Conservation (phyloP, 2,329 filamentous ascomycete species). For the Geosmithia morbida region DNA sequence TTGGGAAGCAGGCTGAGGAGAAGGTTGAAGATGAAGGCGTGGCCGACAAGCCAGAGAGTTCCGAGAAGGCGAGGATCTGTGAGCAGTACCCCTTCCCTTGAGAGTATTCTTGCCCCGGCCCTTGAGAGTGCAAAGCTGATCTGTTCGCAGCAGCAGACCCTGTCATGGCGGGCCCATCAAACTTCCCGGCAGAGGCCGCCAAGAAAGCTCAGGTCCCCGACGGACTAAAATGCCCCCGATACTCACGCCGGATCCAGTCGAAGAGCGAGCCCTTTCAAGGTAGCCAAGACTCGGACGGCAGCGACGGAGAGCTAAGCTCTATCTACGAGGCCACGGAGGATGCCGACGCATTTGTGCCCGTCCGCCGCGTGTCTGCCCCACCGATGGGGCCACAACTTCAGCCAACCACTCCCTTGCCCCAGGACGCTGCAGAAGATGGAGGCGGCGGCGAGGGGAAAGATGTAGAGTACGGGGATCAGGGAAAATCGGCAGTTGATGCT, state of each 20-base stretch:
- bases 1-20: background rate
- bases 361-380: background rate
- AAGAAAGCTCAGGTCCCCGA: conserved; percentile 1
- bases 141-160: too few relatives aligned
- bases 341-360: background rate
- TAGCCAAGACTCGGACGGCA: conserved; percentile 8
- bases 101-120: too few relatives aligned
- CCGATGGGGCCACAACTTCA: background rate
- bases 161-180: too few relatives aligned
- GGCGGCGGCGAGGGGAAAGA: background rate
- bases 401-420: background rate
- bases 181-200: too few relatives aligned
- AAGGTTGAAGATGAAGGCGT: background rate
- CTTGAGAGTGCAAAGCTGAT: too few relatives aligned
- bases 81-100: too few relatives aligned
- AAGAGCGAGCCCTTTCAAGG: conserved; percentile 27
- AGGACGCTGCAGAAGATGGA: background rate
- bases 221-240: conserved; percentile 16
- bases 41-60: background rate
- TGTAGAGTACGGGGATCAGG: background rate
- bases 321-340: background rate
- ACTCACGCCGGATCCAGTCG: conserved; percentile 30
- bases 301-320: background rate
- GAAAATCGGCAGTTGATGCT: background rate
- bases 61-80: too few relatives aligned